Evolutionary conservation across 2,329 filamentous ascomycete genomes (phyloP).

Genomic region (Aspergillus luchuensis): DNA sequence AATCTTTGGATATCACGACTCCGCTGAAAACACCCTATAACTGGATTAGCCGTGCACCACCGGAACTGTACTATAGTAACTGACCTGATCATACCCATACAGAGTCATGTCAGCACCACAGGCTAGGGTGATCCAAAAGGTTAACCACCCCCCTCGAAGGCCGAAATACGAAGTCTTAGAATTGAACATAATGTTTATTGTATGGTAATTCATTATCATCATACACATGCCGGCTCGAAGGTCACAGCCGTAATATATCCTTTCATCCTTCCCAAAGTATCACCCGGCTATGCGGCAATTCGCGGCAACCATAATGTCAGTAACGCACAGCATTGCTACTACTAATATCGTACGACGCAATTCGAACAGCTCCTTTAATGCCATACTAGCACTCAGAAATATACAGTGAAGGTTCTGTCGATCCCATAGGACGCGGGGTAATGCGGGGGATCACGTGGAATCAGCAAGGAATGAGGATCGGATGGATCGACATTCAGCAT

Average conservation of each 20-base stretch:
- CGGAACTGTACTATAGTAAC: not conserved
- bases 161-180: not conserved
- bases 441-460: not conserved
- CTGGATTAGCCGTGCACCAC: not conserved
- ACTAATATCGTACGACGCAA: no score
- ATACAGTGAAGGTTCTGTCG: no score
- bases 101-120: constrained; percentile 27
- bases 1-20: constrained; percentile 12
- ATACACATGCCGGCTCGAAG: no score
- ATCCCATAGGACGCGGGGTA: not conserved
- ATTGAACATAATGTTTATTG: not conserved
- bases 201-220: not conserved
- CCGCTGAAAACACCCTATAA: constrained; percentile 13
- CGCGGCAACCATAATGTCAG: no score
- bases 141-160: constrained; percentile 22
- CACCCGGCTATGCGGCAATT: no score
- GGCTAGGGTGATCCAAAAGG: constrained; percentile 26
- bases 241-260: no score
- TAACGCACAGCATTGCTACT: no score
- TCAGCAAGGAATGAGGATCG: not conserved
- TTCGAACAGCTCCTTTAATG: fast-evolving
- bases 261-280: no score
- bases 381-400: no score
- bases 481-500: not conserved
- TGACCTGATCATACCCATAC: constrained; percentile 24